phyloP scores from a whole-genome alignment of 129 eudicot genomes.

The Kitagawia praeruptora region DNA sequence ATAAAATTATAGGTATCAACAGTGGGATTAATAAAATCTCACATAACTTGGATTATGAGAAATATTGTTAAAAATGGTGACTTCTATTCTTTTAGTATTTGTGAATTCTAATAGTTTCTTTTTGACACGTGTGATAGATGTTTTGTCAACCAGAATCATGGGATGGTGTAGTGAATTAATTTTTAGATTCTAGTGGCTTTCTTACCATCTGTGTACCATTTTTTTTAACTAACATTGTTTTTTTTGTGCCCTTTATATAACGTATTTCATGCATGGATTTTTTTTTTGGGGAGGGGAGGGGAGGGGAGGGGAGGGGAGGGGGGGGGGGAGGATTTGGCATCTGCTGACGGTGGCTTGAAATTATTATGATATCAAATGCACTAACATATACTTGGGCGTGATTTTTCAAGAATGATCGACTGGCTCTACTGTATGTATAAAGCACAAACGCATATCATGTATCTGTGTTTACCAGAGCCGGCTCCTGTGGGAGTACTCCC shows the following conservation, averaged over 20 bases:
- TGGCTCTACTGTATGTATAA: neutral
- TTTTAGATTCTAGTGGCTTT: neutral
- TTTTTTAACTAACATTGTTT: neutral
- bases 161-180: neutral
- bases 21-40: neutral
- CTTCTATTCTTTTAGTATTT: neutral
- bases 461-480: neutral
- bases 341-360: neutral
- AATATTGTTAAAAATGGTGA: neutral
- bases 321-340: neutral
- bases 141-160: neutral
- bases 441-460: neutral
- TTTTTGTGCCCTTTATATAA: neutral
- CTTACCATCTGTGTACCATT: neutral
- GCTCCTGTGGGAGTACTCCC: too few relatives aligned
- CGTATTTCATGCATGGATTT: neutral
- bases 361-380: neutral
- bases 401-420: neutral
- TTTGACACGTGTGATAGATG: neutral
- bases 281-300: neutral
- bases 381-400: neutral
- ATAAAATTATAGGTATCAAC: neutral
- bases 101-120: neutral
- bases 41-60: neutral
- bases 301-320: neutral